Evolutionary conservation across 805 yeast genomes (phyloP), one percentile per base, ranked within the genome.

Genomic region (Suhomyces xylopsoci): DNA sequence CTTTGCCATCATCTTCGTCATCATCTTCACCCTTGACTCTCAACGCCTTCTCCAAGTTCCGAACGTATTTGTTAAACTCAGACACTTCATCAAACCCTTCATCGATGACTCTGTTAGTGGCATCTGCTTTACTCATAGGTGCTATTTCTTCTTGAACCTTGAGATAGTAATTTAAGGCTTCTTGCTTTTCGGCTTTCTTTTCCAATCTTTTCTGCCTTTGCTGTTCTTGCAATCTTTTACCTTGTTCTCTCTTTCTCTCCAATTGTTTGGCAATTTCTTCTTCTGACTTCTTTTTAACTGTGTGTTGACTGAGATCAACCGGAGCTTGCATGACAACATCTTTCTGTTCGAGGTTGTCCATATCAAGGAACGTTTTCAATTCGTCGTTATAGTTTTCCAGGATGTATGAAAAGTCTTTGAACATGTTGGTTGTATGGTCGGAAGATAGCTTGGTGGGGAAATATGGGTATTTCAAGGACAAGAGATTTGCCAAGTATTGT

Each of bases 161-260:
- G 1, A 81, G 71, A 62, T 85, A 90, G 66, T 92, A 90, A 46
- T 79, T 85, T 57, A 76, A 81, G 62, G 93, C 97, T 58, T 87
- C 84, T 59, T 91, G 91, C 58, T 88, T 87, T 65, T 90, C 90
- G 14, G 82, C 76, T 45, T 90, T 70, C 62, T 89, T 91, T 64
- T 93, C 97, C 8, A 84, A 67, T 51, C 99, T 76, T 58, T 85
- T 86, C 62, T 85, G 87, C 60, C 87, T 91, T 0, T 97, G 97
- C 68, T 91, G 97, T 62, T 90, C 96, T 70, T 94, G 98, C 55
- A 96, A 76, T 58, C 96, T 78, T 57, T 86, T 81, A 7, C 97
- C 97, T 56, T 87, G 88, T 64, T 91, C 97, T 60, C 81, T 80
- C 55, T 96, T 80, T 64, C 87, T 85, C 58, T 87, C 93, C 1